Base-by-base conservation (phyloP, 768 basidiomycete species). In the Suillus ampliporus region DNA sequence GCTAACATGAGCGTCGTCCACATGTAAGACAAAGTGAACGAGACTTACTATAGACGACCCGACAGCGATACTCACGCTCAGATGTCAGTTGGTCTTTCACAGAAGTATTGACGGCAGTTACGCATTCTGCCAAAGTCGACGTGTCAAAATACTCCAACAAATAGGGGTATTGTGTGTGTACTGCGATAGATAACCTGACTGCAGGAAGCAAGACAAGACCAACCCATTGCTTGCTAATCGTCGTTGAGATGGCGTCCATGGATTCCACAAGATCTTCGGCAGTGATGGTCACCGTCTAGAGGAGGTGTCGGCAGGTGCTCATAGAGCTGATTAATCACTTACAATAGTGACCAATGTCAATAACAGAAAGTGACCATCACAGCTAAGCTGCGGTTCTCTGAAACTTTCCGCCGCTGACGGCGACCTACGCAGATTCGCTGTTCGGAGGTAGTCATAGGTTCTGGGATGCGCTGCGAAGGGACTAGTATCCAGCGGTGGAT, bases 71-170 rank as follows among this genome's bases (percentile, higher is more conserved):
- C 91, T 90, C 62, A 95, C 84, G 62, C 91, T 92, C 19, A 96
- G 83, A 58, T 90, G n/a, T 88, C 46, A 96, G 80, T 72, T 93
- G 91, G 69, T 89, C 87, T 75, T 90, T 89, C 56, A 92, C 89
- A 0, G 95, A 94, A n/a, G 93, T 92, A 41, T 89, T 93, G 64
- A 97, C 84, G 13, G 94, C 94, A 7, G 92, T 96, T 60, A 95
- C 86, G 66, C 93, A 94, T 77, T 97, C 95, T 86, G 74, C n/a
- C 43, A 37, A 28, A 68, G 57, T 41, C 40, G 1, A 61, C 8
- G 5, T 15, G 31, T 52, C 14, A 8, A 35, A 46, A 50, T 48
- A 23, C 35, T 10, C 58, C 28, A 46, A 3, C 17, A 52, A 58
- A 17, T 28, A 17, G 21, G 54, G 19, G 5, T 17, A 38, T 28